Evolutionary conservation across 495 filamentous ascomycete species (phyloP).

Genomic region (Trichoderma erinaceum): DNA sequence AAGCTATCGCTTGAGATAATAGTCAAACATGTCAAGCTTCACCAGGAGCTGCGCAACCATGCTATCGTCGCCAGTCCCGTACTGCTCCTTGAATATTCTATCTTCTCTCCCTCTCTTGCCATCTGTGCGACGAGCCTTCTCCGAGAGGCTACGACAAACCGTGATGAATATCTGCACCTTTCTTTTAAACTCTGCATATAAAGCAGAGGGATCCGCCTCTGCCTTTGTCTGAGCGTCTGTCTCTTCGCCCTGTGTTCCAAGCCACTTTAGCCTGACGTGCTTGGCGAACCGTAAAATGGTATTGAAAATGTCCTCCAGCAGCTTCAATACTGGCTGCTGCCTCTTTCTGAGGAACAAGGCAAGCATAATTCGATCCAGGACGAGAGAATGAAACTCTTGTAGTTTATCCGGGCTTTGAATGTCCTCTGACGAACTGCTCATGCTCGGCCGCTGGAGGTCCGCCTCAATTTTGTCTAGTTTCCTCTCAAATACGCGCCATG

Average conservation of each 20-base stretch:
- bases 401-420: constrained; percentile 58
- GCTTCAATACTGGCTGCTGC: constrained; percentile 61
- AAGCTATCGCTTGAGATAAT: constrained; percentile 9
- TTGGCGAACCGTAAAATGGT: constrained; percentile 62
- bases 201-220: constrained; percentile 33
- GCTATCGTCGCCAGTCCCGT: constrained; percentile 12
- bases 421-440: constrained; percentile 32
- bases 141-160: constrained; percentile 53
- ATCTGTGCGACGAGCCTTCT: constrained; percentile 42
- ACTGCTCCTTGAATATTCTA: constrained; percentile 1
- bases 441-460: constrained; percentile 34
- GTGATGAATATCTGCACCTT: constrained; percentile 63
- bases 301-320: constrained; percentile 73
- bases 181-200: constrained; percentile 60
- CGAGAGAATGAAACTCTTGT: constrained; percentile 62
- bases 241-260: constrained; percentile 22
- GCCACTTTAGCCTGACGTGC: constrained; percentile 21
- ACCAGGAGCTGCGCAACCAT: constrained; percentile 16
- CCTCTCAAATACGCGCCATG: constrained; percentile 63
- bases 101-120: constrained; percentile 36
- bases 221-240: constrained; percentile 19
- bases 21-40: constrained; percentile 16
- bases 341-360: constrained; percentile 63
- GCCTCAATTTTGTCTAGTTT: constrained; percentile 59
- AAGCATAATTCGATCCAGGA: constrained; percentile 75